A percentile compares a stretch with the other conserved stretches of the same genome.
Conservation (phyloP, 176 grass and related monocot species). For the Aegilops umbellulata region DNA sequence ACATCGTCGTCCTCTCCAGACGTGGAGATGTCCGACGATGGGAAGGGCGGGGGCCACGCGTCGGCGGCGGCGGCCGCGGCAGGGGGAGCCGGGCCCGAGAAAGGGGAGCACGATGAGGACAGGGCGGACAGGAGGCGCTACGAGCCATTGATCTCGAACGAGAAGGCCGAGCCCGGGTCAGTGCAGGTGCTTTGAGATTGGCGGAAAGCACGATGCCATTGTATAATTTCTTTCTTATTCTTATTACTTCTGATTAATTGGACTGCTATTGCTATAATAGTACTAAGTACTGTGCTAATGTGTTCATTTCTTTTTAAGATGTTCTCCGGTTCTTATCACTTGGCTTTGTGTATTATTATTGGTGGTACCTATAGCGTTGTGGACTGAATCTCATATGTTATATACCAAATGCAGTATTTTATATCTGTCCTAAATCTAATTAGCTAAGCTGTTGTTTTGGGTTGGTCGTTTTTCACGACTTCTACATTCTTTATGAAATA, state of each 20-base stretch:
- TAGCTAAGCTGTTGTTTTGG: background rate
- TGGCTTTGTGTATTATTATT: background rate
- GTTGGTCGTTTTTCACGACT: no score
- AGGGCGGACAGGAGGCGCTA: conserved; percentile 12
- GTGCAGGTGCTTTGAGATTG: conserved; percentile 34
- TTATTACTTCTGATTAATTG: conserved; percentile 27
- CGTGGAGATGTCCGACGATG: background rate
- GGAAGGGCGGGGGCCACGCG: background rate
- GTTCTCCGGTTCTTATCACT: background rate
- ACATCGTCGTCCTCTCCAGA: conserved; percentile 3
- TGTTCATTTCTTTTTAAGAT: background rate
- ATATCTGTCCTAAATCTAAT: background rate
- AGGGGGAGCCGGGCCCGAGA: conserved; percentile 34
- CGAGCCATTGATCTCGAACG: conserved; percentile 56
- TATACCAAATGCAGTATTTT: background rate
- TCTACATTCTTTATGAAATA: background rate
- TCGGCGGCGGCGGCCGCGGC: conserved; percentile 3
- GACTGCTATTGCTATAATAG: background rate
- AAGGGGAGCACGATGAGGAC: conserved; percentile 31
- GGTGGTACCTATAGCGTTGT: background rate
- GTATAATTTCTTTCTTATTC: conserved; percentile 8
- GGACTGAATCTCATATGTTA: background rate
- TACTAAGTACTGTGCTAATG: background rate
- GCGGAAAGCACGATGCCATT: background rate
- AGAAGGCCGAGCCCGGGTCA: background rate